These are phyloP conservation scores for Triticum turgidum DNA, from an alignment of 176 grass and related monocot species.

Conservation along the genomic window DNA sequence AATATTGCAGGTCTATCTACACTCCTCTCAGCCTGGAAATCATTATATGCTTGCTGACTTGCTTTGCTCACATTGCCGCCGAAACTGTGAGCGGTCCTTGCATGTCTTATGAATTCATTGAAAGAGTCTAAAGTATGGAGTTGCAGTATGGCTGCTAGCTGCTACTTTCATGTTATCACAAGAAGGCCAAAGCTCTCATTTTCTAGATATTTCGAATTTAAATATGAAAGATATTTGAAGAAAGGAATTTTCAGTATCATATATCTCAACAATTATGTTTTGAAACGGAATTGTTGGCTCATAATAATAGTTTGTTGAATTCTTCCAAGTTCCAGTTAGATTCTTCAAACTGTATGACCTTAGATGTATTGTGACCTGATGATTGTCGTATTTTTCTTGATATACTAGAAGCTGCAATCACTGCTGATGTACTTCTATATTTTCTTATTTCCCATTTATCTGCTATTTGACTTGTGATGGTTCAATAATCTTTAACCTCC, in stretches of 20 bases:
- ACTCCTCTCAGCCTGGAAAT: constrained; percentile 44
- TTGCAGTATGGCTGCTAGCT: not conserved
- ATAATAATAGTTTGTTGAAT: not conserved
- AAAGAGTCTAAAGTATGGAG: not conserved
- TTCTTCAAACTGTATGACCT: constrained; percentile 18
- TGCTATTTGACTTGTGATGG: not conserved
- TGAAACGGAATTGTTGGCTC: not conserved
- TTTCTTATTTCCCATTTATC: not conserved
- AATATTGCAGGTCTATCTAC: constrained; percentile 63
- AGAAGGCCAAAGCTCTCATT: not conserved
- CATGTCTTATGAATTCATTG: constrained; percentile 66
- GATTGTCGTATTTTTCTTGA: constrained; percentile 59
- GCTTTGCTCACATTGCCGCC: no score
- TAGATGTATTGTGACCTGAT: constrained; percentile 19
- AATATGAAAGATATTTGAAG: not conserved
- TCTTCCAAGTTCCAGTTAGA: not conserved
- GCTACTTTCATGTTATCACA: not conserved
- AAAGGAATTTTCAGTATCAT: not conserved
- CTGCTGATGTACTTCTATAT: constrained; percentile 65
- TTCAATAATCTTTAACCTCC: no score
- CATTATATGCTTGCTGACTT: no score
- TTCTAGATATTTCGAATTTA: not conserved
- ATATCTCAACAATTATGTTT: not conserved
- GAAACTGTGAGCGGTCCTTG: no score
- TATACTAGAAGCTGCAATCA: constrained; percentile 68